Evolutionary conservation across 495 filamentous ascomycete species (phyloP), one percentile per base, ranked within the genome.

Genomic region (Annulohypoxylon stygium): DNA sequence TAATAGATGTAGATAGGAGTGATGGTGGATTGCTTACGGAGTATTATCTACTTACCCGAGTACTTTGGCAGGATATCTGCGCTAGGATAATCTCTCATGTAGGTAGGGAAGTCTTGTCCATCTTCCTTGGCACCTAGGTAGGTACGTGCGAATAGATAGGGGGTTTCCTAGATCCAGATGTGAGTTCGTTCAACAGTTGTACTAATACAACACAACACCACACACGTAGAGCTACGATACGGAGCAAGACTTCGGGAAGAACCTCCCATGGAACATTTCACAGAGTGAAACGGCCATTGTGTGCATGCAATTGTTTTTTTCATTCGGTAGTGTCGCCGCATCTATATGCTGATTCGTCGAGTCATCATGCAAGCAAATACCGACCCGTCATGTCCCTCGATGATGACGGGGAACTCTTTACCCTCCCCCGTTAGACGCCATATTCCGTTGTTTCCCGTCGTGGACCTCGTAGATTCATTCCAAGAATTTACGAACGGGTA

Each of bases 241-340:
- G 39, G 53, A 73, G 59, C 63, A 75, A 78, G 81, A 80, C 84
- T 89, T 89, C 87, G 86, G 87, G 87, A 89, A 75, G 54, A 76
- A 86, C 80, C 86, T 88, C 87, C 87, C 86, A 89, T 87, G 87
- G 87, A 89, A 75, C 87, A 88, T 87, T 84, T 88, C 85, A 88
- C 86, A 83, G 66, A 80, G 86, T 87, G 86, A 88, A 88, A 88
- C 81, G 87, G 87, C 87, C 87, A 88, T 89, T 85, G 82, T 85
- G 80, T 83, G 81, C 78, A 73, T 79, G 76, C 79, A 82, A 80
- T 76, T 85, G 81, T 75, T 68, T 70, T 80, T 77, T 68, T 71
- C 57, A 64, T 72, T 73, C 45, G 63, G 60, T 60, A 6, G 61
- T 69, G 51, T 36, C 63, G 68, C 57, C 48, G 73, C 68, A 73